A percentile compares a stretch with the other conserved stretches of the same genome.
Evolutionary conservation across 768 basidiomycete species (phyloP).

Genomic region (Cystofilobasidium ferigula): DNA sequence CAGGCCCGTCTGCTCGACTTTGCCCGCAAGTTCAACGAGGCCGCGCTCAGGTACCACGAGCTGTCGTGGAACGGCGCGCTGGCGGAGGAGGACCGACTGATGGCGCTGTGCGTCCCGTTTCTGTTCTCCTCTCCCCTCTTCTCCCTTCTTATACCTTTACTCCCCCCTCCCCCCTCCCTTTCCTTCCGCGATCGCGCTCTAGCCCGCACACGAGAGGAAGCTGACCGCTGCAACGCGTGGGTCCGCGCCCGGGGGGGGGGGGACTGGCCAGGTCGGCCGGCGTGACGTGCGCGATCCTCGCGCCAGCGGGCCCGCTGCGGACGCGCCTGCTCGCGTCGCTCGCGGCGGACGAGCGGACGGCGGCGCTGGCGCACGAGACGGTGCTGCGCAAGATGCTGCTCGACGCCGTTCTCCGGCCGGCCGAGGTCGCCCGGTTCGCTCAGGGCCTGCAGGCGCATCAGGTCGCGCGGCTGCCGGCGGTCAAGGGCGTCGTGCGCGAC

Average conservation of each 20-base stretch:
- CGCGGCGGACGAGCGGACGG: slow-evolving; percentile 82
- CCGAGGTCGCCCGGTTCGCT: slow-evolving; percentile 84
- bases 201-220: too few species aligned
- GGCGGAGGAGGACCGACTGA: slow-evolving; percentile 81
- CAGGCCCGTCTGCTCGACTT: slow-evolving; percentile 93
- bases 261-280: slow-evolving; percentile 65
- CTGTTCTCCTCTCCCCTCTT: not conserved
- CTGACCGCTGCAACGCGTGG: too few species aligned
- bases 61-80: slow-evolving; percentile 81
- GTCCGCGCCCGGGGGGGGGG: too few species aligned
- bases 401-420: slow-evolving; percentile 83
- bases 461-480: slow-evolving; percentile 52
- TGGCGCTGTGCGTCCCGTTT: slow-evolving; percentile 62
- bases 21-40: slow-evolving; percentile 82
- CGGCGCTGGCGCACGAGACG: slow-evolving; percentile 66
- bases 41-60: slow-evolving; percentile 87
- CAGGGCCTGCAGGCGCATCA: slow-evolving; percentile 79
- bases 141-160: not conserved
- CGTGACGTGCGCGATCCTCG: slow-evolving; percentile 90
- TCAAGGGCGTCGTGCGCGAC: slow-evolving; percentile 39
- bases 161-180: not conserved
- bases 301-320: slow-evolving; percentile 91
- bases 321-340: slow-evolving; percentile 85
- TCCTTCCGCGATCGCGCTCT: not conserved
- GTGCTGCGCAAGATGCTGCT: slow-evolving; percentile 98